phyloP scores from a whole-genome alignment of 2,329 filamentous ascomycete species.

The Gnomoniopsis smithogilvyi region DNA sequence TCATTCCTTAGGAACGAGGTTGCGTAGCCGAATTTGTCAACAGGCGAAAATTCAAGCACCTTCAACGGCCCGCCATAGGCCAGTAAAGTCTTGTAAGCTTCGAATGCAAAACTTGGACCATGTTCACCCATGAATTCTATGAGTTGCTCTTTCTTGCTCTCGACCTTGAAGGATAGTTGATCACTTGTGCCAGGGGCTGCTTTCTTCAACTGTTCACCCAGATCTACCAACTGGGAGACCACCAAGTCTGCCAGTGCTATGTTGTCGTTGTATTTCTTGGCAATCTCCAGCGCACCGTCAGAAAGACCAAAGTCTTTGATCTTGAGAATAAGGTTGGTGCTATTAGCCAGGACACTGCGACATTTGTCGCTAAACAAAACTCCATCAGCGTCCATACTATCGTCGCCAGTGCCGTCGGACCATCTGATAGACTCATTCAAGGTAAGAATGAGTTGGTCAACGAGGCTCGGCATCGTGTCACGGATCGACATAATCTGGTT shows the following conservation, averaged over 20 bases:
- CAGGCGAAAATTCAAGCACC: constrained; percentile 67
- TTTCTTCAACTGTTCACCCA: constrained; percentile 33
- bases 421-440: constrained; percentile 52
- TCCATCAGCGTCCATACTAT: constrained; percentile 43
- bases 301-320: constrained; percentile 54
- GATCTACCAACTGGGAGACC: constrained; percentile 47
- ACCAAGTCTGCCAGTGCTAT: constrained; percentile 54
- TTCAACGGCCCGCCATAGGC: constrained; percentile 61
- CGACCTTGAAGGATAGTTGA: constrained; percentile 40
- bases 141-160: constrained; percentile 46
- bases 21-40: constrained; percentile 66
- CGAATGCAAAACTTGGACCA: constrained; percentile 65
- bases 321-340: constrained; percentile 43
- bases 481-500: constrained; percentile 43
- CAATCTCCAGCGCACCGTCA: constrained; percentile 55
- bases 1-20: constrained; percentile 75
- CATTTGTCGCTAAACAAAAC: constrained; percentile 48
- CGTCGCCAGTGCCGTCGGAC: constrained; percentile 41
- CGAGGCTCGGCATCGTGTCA: constrained; percentile 46
- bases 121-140: constrained; percentile 59
- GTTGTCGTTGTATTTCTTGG: constrained; percentile 55
- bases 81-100: constrained; percentile 78
- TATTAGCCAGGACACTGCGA: constrained; percentile 25
- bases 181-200: constrained; percentile 31
- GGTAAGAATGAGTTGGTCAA: constrained; percentile 52